A percentile compares a stretch with the other conserved stretches of the same genome.
Evolutionary conservation across 306 rosid genomes (phyloP).

Genomic region (Leucaena leucocephala): DNA sequence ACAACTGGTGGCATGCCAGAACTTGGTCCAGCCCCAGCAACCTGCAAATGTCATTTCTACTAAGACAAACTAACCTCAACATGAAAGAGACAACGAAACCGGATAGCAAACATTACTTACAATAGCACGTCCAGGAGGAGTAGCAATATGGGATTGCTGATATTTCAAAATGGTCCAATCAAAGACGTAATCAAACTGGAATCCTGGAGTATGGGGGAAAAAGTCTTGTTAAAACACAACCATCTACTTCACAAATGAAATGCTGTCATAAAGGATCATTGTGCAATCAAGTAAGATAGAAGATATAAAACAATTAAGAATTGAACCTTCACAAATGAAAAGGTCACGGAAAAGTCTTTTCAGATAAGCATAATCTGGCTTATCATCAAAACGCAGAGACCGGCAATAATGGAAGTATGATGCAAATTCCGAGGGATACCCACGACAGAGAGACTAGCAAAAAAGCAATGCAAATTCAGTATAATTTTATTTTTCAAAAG

Average conservation of each 20-base stretch:
- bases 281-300: constrained; percentile 21
- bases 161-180: constrained; percentile 99
- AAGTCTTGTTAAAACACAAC: constrained; percentile 3
- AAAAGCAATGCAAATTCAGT: constrained; percentile 42
- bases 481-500: neutral
- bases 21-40: constrained; percentile 91
- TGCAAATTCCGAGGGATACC: constrained; percentile 95
- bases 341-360: constrained; percentile 97
- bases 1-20: constrained; percentile 75
- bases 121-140: constrained; percentile 70
- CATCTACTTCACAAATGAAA: neutral
- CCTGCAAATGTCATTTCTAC: constrained; percentile 52
- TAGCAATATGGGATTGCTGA: constrained; percentile 81
- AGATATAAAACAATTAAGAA: constrained; percentile 11
- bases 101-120: constrained; percentile 53
- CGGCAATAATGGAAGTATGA: constrained; percentile 98
- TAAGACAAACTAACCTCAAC: constrained; percentile 37
- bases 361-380: constrained; percentile 93
- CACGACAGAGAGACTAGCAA: constrained; percentile 74
- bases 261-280: constrained; percentile 17
- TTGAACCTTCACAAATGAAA: constrained; percentile 91
- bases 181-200: constrained; percentile 98
- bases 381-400: constrained; percentile 94
- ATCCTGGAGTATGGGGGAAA: constrained; percentile 55
- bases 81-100: constrained; percentile 17